These are phyloP conservation scores for Gossypium lobatum DNA, from an alignment of 441 rosid species.

Conservation along the genomic window DNA sequence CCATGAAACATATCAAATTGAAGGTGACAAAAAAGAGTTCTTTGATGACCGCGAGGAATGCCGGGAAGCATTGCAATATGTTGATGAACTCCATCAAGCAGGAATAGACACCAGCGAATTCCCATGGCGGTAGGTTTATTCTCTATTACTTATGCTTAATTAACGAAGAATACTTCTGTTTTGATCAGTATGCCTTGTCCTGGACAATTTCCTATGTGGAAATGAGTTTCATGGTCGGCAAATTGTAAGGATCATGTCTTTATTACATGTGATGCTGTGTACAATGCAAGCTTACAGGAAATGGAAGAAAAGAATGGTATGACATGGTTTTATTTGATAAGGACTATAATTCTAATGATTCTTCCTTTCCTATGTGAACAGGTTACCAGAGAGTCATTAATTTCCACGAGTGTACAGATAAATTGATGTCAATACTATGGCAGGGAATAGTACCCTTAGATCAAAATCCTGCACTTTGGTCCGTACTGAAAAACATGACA, in stretches of 20 bases:
- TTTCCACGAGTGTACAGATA: background rate
- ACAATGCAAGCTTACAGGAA: background rate
- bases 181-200: background rate
- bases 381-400: constrained; percentile 90
- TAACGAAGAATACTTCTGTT: background rate
- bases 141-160: background rate
- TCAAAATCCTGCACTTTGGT: constrained; percentile 5
- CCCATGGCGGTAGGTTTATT: constrained; percentile 83
- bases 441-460: background rate
- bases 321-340: background rate
- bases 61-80: constrained; percentile 84
- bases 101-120: constrained; percentile 97
- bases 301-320: background rate
- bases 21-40: constrained; percentile 75
- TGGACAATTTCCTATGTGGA: background rate
- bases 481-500: constrained; percentile 2
- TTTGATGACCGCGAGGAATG: constrained; percentile 92
- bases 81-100: constrained; percentile 90
- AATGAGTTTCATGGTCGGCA: background rate
- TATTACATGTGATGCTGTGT: background rate
- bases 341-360: background rate
- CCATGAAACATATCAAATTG: constrained; percentile 72
- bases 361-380: constrained; percentile 29
- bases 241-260: background rate
- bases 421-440: background rate